phyloP scores from a whole-genome alignment of 176 grass and related monocot species.

The Thalia dealbata region DNA sequence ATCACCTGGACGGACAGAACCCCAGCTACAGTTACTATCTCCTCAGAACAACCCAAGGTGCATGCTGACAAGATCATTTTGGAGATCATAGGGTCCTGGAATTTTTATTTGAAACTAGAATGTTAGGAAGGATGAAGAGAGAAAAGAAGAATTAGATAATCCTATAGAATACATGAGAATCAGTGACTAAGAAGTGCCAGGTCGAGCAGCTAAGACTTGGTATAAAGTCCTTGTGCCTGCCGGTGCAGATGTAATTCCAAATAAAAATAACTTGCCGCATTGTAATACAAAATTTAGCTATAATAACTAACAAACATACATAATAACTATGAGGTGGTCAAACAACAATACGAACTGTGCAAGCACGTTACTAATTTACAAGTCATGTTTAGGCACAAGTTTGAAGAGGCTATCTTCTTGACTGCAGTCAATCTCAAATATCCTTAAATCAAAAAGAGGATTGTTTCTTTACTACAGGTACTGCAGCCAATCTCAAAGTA shows the following conservation, averaged over 20 bases:
- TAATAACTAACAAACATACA: neutral
- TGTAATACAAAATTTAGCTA: neutral
- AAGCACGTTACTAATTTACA: neutral
- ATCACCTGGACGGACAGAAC: constrained; percentile 88
- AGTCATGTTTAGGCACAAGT: neutral
- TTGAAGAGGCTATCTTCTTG: neutral
- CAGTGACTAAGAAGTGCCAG: neutral
- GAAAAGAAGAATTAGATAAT: neutral
- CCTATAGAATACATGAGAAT: no score
- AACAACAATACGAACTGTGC: neutral
- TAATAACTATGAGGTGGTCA: neutral
- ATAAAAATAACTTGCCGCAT: neutral
- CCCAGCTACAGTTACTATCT: constrained; percentile 83
- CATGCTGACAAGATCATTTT: constrained; percentile 90
- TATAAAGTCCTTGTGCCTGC: neutral
- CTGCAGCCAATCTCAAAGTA: neutral
- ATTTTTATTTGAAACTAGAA: neutral
- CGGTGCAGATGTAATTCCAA: neutral
- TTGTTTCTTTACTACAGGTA: neutral
- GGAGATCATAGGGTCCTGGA: constrained; percentile 91
- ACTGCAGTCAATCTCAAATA: neutral
- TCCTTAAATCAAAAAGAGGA: neutral
- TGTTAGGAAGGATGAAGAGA: neutral
- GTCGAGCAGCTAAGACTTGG: neutral
- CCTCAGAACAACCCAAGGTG: constrained; percentile 84